Evolutionary conservation across 1,284 basidiomycete species (phyloP).

Genomic region (Sparassis latifolia): DNA sequence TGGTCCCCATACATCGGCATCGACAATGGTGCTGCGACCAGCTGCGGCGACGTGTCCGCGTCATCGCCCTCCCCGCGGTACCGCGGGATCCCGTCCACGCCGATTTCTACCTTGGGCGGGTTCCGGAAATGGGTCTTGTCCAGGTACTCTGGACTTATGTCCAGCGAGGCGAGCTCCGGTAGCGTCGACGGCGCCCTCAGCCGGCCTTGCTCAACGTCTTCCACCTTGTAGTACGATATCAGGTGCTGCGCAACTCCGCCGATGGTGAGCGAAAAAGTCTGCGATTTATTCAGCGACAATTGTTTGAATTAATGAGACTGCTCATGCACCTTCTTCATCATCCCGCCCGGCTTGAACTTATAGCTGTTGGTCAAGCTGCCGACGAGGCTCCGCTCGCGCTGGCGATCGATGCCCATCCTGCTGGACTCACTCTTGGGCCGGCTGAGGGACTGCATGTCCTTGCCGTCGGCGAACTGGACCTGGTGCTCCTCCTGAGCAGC

Average conservation of each 20-base stretch:
- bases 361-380: constrained; percentile 88
- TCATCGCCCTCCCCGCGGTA: constrained; percentile 81
- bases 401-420: constrained; percentile 49
- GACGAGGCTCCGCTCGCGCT: constrained; percentile 74
- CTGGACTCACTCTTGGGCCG: constrained; percentile 52
- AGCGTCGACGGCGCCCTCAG: constrained; percentile 85
- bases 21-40: constrained; percentile 42
- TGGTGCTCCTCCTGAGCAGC: constrained; percentile 28
- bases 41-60: constrained; percentile 39
- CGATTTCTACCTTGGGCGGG: constrained; percentile 83
- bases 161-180: constrained; percentile 80
- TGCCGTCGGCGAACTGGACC: constrained; percentile 4
- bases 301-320: background rate
- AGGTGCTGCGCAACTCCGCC: constrained; percentile 86
- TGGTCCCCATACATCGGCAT: constrained; percentile 44
- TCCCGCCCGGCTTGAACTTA: constrained; percentile 85
- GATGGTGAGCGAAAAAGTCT: constrained; percentile 92
- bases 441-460: constrained; percentile 45
- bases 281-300: constrained; percentile 1
- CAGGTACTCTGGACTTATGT: constrained; percentile 85
- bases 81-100: constrained; percentile 73
- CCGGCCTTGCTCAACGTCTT: constrained; percentile 85
- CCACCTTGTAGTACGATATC: constrained; percentile 93
- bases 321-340: constrained; percentile 86
- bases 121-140: constrained; percentile 89